Conservation (phyloP, 1,284 basidiomycete genomes). For the Leccinum idahoense region DNA sequence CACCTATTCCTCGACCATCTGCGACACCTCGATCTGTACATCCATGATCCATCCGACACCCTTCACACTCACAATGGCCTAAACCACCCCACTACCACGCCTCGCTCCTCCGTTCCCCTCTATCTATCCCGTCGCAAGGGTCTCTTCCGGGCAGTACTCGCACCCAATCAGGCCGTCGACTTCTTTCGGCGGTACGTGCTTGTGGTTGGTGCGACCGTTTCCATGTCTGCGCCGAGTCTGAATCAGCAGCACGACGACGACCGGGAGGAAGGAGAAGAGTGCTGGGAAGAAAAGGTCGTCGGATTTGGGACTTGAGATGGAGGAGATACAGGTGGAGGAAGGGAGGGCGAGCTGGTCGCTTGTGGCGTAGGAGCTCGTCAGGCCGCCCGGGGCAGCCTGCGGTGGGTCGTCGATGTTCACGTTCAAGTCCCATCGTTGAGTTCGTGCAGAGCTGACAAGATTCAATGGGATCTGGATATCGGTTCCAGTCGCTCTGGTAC, state of each 20-base stretch:
- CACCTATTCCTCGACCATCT: no score
- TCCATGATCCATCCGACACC: no score
- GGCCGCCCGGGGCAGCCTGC: constrained; percentile 13
- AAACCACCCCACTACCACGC: no score
- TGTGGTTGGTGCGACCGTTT: not conserved
- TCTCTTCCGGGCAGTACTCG: not conserved
- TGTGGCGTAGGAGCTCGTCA: constrained; percentile 21
- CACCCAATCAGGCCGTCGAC: constrained; percentile 20
- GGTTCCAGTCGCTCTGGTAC: no score
- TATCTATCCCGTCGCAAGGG: no score
- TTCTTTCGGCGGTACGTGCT: constrained; percentile 25
- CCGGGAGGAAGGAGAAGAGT: not conserved
- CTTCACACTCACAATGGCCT: no score
- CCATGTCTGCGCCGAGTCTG: not conserved
- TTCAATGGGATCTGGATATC: no score
- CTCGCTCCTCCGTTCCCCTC: no score
- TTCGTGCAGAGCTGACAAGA: no score
- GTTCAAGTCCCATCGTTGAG: no score
- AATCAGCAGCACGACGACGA: not conserved
- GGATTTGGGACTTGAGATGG: constrained; percentile 10
- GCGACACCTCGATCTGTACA: no score
- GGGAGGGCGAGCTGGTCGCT: constrained; percentile 20
- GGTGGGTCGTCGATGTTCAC: no score
- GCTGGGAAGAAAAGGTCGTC: not conserved
- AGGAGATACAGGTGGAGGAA: constrained; percentile 23